Conservation (phyloP, 257 asterid genomes). For the Plantago elongata region DNA sequence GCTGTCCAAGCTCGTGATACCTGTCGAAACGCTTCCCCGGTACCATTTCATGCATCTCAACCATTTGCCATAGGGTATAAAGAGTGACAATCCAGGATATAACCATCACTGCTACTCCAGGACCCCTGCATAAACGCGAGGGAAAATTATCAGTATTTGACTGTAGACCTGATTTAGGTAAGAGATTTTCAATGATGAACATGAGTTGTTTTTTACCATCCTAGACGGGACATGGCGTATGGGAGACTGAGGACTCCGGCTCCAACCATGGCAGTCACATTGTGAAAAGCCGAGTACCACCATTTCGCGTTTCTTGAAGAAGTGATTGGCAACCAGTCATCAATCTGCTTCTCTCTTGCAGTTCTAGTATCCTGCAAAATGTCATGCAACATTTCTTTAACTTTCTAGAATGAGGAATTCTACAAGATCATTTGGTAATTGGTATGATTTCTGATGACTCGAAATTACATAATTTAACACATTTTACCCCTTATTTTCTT, state of each 20-base stretch:
- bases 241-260: conserved; percentile 90
- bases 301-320: conserved; percentile 77
- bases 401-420: not conserved
- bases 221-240: conserved; percentile 70
- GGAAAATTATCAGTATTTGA: too few relatives aligned
- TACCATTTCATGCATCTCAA: conserved; percentile 95
- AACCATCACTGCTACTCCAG: conserved; percentile 74
- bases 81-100: conserved; percentile 77
- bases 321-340: conserved; percentile 65
- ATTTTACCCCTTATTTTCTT: too few relatives aligned
- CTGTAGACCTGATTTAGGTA: not conserved
- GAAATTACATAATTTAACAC: not conserved
- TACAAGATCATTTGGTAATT: not conserved
- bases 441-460: not conserved
- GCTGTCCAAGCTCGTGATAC: conserved; percentile 87
- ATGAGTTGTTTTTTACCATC: conserved; percentile 39
- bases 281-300: conserved; percentile 97
- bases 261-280: conserved; percentile 91
- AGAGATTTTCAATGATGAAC: too few relatives aligned
- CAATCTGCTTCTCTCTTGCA: conserved; percentile 53
- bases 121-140: conserved; percentile 44
- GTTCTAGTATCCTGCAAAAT: conserved; percentile 33
- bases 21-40: conserved; percentile 91
- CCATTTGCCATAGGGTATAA: conserved; percentile 95
- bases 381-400: not conserved